Conservation (phyloP, 2,329 filamentous ascomycete species). For the Aspergillus fumigatiaffinis region DNA sequence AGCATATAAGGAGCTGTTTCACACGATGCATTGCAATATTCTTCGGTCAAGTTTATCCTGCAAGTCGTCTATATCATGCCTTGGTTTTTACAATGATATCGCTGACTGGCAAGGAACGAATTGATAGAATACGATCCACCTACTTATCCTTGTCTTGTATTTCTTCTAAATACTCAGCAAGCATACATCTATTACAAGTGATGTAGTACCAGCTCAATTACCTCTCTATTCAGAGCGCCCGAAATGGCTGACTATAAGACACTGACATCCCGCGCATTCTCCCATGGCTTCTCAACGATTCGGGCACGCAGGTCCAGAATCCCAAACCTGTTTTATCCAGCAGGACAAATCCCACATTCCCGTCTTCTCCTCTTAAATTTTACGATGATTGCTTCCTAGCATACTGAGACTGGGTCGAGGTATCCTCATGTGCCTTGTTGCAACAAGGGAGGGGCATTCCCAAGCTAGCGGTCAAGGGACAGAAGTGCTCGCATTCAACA, state of each 20-base stretch:
- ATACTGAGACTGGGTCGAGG: neutral
- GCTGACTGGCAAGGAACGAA: neutral
- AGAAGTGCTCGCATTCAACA: neutral
- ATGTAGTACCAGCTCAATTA: neutral
- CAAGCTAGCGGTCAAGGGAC: neutral
- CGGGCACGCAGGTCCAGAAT: neutral
- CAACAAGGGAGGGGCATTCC: neutral
- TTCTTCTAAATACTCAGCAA: neutral
- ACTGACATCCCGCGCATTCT: too few species aligned
- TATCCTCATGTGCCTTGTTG: neutral
- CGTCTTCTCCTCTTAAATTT: neutral
- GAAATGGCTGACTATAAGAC: too few species aligned
- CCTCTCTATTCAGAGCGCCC: neutral
- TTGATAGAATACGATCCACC: neutral
- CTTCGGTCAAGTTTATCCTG: neutral
- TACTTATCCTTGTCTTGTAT: neutral
- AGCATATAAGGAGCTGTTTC: neutral
- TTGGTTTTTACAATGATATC: neutral
- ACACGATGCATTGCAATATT: neutral
- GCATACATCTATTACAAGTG: neutral
- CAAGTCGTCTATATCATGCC: neutral
- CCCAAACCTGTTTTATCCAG: neutral
- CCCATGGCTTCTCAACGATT: neutral
- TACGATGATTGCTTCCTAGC: neutral
- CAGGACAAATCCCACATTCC: neutral